phyloP scores from a whole-genome alignment of 495 filamentous ascomycete species.

The Talaromyces adpressus region DNA sequence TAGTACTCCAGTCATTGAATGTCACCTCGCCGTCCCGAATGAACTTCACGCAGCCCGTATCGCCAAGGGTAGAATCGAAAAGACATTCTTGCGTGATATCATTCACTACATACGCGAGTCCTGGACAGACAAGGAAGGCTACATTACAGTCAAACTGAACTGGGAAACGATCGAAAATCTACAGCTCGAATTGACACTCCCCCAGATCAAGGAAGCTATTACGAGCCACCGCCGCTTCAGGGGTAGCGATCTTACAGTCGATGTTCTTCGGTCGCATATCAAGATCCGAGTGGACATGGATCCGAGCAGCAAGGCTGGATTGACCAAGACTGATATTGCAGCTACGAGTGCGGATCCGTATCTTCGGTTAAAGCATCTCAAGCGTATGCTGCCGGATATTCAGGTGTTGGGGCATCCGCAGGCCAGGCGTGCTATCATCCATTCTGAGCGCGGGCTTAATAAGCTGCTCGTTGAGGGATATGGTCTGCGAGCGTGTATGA shows the following conservation, averaged over 20 bases:
- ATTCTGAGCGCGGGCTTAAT: conserved; percentile 57
- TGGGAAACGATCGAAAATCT: conserved; percentile 66
- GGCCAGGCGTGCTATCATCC: conserved; percentile 81
- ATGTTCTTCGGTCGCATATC: conserved; percentile 44
- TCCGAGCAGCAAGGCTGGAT: conserved; percentile 42
- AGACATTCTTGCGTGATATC: conserved; percentile 44
- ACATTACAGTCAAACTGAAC: conserved; percentile 71
- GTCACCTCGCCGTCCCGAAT: conserved; percentile 62
- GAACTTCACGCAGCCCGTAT: conserved; percentile 68
- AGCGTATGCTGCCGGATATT: conserved; percentile 70
- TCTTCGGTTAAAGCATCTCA: conserved; percentile 74
- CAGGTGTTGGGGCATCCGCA: conserved; percentile 82
- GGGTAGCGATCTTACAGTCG: conserved; percentile 45
- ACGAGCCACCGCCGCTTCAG: conserved; percentile 72
- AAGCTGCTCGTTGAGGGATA: conserved; percentile 91
- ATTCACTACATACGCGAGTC: conserved; percentile 73
- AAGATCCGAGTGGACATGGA: conserved; percentile 50
- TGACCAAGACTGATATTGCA: conserved; percentile 49
- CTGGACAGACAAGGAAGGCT: conserved; percentile 68
- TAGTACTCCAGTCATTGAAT: conserved; percentile 88
- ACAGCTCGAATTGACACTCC: conserved; percentile 64
- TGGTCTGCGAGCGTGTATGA: conserved; percentile 83
- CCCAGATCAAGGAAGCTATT: conserved; percentile 67
- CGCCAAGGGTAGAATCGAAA: conserved; percentile 88
- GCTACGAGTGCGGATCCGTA: conserved; percentile 60